Evolutionary conservation across 2,329 filamentous ascomycete genomes (phyloP).

Genomic region (Fusarium papillatum): DNA sequence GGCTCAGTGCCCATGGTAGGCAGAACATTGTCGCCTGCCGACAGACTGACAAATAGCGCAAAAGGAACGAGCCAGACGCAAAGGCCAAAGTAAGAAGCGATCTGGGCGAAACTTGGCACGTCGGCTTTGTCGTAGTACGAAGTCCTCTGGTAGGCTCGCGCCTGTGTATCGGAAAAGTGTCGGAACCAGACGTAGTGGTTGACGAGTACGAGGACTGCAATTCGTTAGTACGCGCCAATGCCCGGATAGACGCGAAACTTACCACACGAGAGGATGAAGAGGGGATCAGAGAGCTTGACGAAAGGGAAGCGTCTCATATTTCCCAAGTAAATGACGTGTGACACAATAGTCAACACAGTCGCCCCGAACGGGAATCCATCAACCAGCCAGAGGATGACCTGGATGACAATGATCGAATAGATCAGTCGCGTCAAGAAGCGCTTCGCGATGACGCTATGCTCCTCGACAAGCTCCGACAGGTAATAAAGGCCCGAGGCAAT

Average conservation of each 20-base stretch:
- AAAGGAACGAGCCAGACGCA: slow-evolving; percentile 99
- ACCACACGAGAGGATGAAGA: slow-evolving; percentile 90
- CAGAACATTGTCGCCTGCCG: slow-evolving; percentile 93
- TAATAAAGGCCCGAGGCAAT: slow-evolving; percentile 99
- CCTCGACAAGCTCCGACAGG: slow-evolving; percentile 96
- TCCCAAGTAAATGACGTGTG: slow-evolving; percentile 88
- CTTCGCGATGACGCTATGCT: slow-evolving; percentile 94
- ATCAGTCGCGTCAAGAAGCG: slow-evolving; percentile 88
- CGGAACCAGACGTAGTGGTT: slow-evolving; percentile 98
- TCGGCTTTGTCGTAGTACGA: slow-evolving; percentile 74
- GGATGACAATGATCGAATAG: slow-evolving; percentile 82
- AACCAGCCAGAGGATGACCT: slow-evolving; percentile 80
- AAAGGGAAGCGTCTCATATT: slow-evolving; percentile 83
- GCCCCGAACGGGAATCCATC: slow-evolving; percentile 88
- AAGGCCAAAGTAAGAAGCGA: slow-evolving; percentile 95
- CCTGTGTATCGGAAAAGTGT: slow-evolving; percentile 81
- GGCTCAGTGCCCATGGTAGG: slow-evolving; percentile 87
- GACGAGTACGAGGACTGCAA: slow-evolving; percentile 81
- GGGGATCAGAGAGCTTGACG: slow-evolving; percentile 88
- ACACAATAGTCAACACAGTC: slow-evolving; percentile 81
- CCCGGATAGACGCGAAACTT: slow-evolving; percentile 47
- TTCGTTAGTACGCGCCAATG: slow-evolving; percentile 14
- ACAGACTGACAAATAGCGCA: slow-evolving; percentile 92
- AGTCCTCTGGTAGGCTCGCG: slow-evolving; percentile 68
- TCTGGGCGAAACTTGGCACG: slow-evolving; percentile 90